Base-by-base conservation (phyloP, 441 rosid genomes). In the Daphne laureola region DNA sequence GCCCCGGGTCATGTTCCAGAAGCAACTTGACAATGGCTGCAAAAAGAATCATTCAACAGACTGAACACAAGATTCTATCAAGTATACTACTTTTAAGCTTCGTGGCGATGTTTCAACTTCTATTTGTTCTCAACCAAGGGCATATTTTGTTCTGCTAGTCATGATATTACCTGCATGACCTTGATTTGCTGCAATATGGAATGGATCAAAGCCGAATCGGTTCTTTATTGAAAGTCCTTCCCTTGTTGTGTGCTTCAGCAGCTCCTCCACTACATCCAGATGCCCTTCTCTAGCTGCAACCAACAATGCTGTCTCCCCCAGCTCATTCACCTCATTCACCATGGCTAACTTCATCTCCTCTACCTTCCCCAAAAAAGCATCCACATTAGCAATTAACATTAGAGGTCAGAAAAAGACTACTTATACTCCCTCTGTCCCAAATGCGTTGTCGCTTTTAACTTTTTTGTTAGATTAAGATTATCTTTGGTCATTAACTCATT, bases 301-400 rank as follows among this genome's bases (percentile, higher is more conserved):
- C 57, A 81, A 88, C 51, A 91, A 73, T 0, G 95, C 89, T 8
- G 95, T 88, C 82, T 91, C 98, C 38, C 98, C 95, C 55, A 91
- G 67, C 54, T 88, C 91, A 45, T 91, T 92, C 62, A 86, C 90
- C 70, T 92, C 96, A 40, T 88, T 81, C 51, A 84, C 95, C 25
- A 88, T 73, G 0, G 95, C 76, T 9, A 71, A 72, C 78, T 78
- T 79, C 65, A 88, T 82, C 64, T 84, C 91, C 17, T 70, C 75
- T 43, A 87, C 88, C 90, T 82, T 62, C 4, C 38, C 31, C 17
- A 36, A 25, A 17, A 35, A 54, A 38, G 3, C n/a, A 38, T 5
- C 42, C 35, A 43, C 21, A 40, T 54, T 42, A 13, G 14, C 12
- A 25, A 40, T 41, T 41, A 21, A 12, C 35, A 53, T 31, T 12